phyloP scores from a whole-genome alignment of 2,329 filamentous ascomycete species.

The Claviceps lovelessii region DNA sequence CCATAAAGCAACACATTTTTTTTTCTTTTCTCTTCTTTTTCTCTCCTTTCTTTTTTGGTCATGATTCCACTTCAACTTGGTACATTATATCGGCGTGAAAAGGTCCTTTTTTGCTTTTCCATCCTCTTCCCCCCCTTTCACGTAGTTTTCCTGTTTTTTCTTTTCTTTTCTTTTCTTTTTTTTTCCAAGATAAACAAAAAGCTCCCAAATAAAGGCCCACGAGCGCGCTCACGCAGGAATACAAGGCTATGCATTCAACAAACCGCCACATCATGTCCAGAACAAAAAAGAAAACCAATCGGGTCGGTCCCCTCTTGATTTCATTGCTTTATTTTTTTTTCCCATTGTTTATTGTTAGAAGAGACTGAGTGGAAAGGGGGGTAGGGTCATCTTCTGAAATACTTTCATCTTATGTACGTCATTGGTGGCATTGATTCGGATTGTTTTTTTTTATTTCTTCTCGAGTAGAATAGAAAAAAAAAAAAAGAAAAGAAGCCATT shows the following conservation, averaged over 20 bases:
- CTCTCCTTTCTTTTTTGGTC: background rate
- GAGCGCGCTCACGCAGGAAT: background rate
- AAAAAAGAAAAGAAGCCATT: too few species aligned
- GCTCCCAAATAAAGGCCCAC: background rate
- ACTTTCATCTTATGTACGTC: too few species aligned
- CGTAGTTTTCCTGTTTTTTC: background rate
- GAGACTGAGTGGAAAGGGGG: too few species aligned
- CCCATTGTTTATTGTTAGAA: background rate
- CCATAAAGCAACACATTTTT: background rate
- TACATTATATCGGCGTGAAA: background rate
- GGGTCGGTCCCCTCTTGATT: background rate
- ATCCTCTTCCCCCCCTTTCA: too few species aligned
- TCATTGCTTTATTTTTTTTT: background rate
- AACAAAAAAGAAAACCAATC: background rate
- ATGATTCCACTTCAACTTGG: background rate
- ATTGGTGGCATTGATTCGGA: too few species aligned
- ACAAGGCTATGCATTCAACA: conserved; percentile 18
- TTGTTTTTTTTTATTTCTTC: too few species aligned
- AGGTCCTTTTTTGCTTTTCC: background rate
- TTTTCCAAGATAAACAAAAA: background rate
- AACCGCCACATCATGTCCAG: conserved; percentile 4
- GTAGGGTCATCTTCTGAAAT: background rate
- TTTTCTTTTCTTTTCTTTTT: too few species aligned
- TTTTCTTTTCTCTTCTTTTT: background rate
- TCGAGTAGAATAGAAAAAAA: too few species aligned